These are phyloP conservation scores for Pythium biforme DNA, from an alignment of 352 stramenopile species.

Conservation along the genomic window DNA sequence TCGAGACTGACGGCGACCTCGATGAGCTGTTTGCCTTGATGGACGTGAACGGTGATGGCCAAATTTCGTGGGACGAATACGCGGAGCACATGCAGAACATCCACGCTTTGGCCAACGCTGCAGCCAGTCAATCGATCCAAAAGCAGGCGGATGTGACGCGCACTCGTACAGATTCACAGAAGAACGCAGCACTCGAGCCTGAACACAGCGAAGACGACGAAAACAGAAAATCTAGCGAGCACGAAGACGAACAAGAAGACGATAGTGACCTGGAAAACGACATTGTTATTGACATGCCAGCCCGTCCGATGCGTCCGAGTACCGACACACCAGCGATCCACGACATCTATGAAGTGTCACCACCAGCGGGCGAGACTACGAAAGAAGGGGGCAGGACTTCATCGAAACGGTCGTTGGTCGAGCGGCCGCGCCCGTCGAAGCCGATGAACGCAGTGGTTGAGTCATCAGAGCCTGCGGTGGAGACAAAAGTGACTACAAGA, in stretches of 20 bases:
- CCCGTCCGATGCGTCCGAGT: background rate
- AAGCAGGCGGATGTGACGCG: slow-evolving; percentile 1
- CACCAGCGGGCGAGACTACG: slow-evolving; percentile 1
- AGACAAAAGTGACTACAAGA: background rate
- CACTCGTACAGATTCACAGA: background rate
- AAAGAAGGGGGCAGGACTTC: slow-evolving; percentile 1
- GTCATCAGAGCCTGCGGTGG: background rate
- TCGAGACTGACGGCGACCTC: slow-evolving; percentile 39
- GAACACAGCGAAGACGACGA: slow-evolving; percentile 10
- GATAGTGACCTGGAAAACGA: slow-evolving; percentile 8
- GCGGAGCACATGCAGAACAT: slow-evolving; percentile 48
- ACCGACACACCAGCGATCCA: background rate
- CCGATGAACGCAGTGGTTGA: background rate
- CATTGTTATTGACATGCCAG: background rate
- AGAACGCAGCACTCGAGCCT: background rate
- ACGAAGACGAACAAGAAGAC: slow-evolving; percentile 6
- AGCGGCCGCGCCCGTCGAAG: background rate
- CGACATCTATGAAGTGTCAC: slow-evolving; percentile 14
- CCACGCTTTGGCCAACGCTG: slow-evolving; percentile 38
- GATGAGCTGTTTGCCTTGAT: slow-evolving; percentile 45
- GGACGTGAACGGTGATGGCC: slow-evolving; percentile 49
- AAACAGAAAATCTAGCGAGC: background rate
- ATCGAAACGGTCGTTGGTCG: background rate
- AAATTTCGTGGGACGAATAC: slow-evolving; percentile 59
- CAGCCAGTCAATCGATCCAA: slow-evolving; percentile 12